Base-by-base conservation (phyloP, 352 stramenopile species). In the Blastocystis sp. region DNA sequence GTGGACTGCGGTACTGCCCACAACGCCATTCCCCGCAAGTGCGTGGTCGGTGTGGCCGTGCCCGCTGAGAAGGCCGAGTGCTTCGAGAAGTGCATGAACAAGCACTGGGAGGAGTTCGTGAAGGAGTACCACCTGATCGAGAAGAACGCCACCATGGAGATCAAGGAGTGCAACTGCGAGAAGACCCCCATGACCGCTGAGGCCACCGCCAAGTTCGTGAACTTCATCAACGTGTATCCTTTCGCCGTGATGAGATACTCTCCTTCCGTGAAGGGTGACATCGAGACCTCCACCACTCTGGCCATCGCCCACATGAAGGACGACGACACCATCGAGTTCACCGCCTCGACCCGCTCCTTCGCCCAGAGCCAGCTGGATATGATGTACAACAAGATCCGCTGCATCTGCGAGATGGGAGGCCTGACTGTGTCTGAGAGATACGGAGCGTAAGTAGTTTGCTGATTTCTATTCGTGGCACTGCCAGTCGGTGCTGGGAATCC, bases 1-100 rank as follows among this genome's bases (percentile, higher is more conserved):
- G 70, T 91, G 28, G 79, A 76, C 28, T 90, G 90, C 53, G 90
- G 90, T 21, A 89, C 91, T 84, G 91, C 91, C 41, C 90, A 92
- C 88, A 92, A 92, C 88, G 90, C 90, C 28, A 92, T 92, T 74
- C 89, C 90, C 23, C 78, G 90, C 76, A 90, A 91, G 89, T 89
- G 86, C 52, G 84, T 86, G n/a, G 90, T 89, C 23, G 88, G 60
- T 53, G 66, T 91, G n/a, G 62, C 89, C 61, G 62, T 91, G 11
- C 86, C 89, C 41, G 79, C 86, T 77, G 89, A 88, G 71, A 71
- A 86, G 59, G 78, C 65, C 3, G 86, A 88, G n/a, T 77, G 71
- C 66, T 84, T 86, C 48, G 53, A 78, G 43, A 88, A 88, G 78
- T 79, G 64, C 67, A 88, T 88, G 64, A 76, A 79, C 43, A 79